Percentiles rank a stretch among this genome's conserved stretches.
phyloP scores from a whole-genome alignment of 495 filamentous ascomycete species.

The Xylaria venustula region DNA sequence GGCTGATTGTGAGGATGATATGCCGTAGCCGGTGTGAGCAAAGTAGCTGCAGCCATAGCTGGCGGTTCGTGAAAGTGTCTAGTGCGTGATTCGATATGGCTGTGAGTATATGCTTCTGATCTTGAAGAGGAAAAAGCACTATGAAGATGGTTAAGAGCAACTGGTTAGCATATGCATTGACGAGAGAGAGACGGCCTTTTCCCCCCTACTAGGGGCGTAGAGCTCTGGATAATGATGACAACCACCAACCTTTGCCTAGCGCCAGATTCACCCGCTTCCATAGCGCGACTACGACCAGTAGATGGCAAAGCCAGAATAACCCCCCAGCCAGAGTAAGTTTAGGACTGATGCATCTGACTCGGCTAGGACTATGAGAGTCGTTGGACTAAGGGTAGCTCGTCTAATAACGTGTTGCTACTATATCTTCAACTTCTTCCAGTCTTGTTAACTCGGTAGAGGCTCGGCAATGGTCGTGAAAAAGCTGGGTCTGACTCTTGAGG shows the following conservation, averaged over 20 bases:
- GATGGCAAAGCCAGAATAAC: slow-evolving; percentile 27
- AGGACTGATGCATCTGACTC: slow-evolving; percentile 32
- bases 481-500: slow-evolving; percentile 2
- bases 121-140: slow-evolving; percentile 29
- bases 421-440: background rate
- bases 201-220: slow-evolving; percentile 5
- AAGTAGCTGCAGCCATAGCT: slow-evolving; percentile 47
- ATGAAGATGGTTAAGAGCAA: slow-evolving; percentile 17
- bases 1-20: slow-evolving; percentile 40
- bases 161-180: slow-evolving; percentile 26
- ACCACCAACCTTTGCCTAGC: slow-evolving; percentile 50
- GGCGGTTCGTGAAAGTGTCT: slow-evolving; percentile 36
- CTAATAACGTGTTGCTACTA: slow-evolving; percentile 8
- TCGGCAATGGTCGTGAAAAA: slow-evolving; percentile 9
- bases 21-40: slow-evolving; percentile 45
- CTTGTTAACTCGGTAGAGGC: background rate
- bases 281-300: slow-evolving; percentile 42
- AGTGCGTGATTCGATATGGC: slow-evolving; percentile 34
- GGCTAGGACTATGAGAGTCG: slow-evolving; percentile 13
- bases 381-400: slow-evolving; percentile 14
- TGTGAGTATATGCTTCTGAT: slow-evolving; percentile 34
- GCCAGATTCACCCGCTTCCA: slow-evolving; percentile 51
- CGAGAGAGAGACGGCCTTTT: background rate
- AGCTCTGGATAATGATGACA: slow-evolving; percentile 16
- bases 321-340: slow-evolving; percentile 26